Evolutionary conservation across 2,329 filamentous ascomycete species (phyloP).

Genomic region (Xylariales sp.): DNA sequence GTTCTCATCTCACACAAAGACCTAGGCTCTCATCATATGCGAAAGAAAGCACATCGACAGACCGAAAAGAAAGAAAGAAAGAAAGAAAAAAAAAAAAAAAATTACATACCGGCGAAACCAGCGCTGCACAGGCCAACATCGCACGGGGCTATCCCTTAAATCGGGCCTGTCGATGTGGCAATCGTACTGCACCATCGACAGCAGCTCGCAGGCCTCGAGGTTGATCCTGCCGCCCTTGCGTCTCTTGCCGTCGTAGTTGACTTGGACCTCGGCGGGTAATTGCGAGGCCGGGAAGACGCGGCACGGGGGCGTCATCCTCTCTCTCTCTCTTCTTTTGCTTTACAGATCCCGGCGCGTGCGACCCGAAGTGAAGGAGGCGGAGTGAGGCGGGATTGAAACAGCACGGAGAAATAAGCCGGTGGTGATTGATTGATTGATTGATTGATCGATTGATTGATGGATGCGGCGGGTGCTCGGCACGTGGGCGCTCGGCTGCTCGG

Average conservation of each 20-base stretch:
- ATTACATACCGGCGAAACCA: slow-evolving; percentile 68
- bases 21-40: not conserved
- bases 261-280: slow-evolving; percentile 62
- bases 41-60: not conserved
- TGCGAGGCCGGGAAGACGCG: slow-evolving; percentile 64
- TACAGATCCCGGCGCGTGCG: not conserved
- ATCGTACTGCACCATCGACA: slow-evolving; percentile 70
- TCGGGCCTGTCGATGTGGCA: slow-evolving; percentile 65
- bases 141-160: slow-evolving; percentile 58
- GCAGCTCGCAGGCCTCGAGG: slow-evolving; percentile 65
- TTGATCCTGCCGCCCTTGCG: slow-evolving; percentile 64
- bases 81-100: slow-evolving; percentile 1
- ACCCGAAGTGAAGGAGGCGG: not conserved
- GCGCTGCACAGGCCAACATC: slow-evolving; percentile 68
- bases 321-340: not conserved
- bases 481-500: slow-evolving; percentile 63
- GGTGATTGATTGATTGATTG: not conserved
- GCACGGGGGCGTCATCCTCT: slow-evolving; percentile 68
- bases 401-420: not conserved
- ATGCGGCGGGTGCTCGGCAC: slow-evolving; percentile 53
- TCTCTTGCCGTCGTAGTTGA: slow-evolving; percentile 61
- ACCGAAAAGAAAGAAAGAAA: not conserved
- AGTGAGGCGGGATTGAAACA: not conserved
- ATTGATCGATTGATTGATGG: slow-evolving; percentile 44
- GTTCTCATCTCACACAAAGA: not conserved